Conservation (phyloP, 2,329 filamentous ascomycete genomes). For the Sporothrix curviconia region DNA sequence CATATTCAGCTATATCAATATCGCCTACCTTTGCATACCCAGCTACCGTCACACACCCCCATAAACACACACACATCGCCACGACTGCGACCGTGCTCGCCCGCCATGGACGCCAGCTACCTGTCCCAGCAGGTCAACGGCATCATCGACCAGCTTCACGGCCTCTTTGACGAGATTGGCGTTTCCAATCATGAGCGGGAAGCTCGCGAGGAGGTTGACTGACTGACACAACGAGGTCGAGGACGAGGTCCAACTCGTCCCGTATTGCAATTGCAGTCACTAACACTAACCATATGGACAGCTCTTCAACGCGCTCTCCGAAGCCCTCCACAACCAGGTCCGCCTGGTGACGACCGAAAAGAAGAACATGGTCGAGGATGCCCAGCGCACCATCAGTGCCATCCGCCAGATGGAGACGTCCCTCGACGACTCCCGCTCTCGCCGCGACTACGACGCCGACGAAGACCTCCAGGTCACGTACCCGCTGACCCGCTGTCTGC, state of each 20-base stretch:
- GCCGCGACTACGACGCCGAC: slow-evolving; percentile 49
- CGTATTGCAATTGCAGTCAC: too few species aligned
- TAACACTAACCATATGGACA: too few species aligned
- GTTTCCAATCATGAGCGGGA: slow-evolving; percentile 92
- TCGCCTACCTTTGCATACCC: too few species aligned
- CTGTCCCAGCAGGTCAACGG: slow-evolving; percentile 90
- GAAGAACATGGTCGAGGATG: slow-evolving; percentile 83
- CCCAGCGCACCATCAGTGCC: slow-evolving; percentile 71
- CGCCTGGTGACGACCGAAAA: slow-evolving; percentile 81
- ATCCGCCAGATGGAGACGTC: slow-evolving; percentile 94
- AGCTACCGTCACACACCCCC: too few species aligned
- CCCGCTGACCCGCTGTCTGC: slow-evolving; percentile 73
- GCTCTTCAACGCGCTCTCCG: slow-evolving; percentile 87
- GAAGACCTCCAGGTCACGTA: slow-evolving; percentile 72
- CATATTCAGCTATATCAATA: too few species aligned
- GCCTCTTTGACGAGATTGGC: slow-evolving; percentile 94
- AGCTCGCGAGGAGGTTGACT: slow-evolving; percentile 74
- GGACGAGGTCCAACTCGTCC: too few species aligned
- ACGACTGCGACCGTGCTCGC: not conserved
- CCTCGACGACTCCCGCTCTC: slow-evolving; percentile 66
- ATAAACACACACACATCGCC: too few species aligned
- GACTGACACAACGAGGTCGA: too few species aligned
- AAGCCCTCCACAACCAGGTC: slow-evolving; percentile 85
- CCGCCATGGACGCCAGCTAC: slow-evolving; percentile 78
- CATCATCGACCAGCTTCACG: slow-evolving; percentile 88